Evolutionary conservation across 2,329 filamentous ascomycete species (phyloP).

Genomic region (Talaromyces atroroseus): DNA sequence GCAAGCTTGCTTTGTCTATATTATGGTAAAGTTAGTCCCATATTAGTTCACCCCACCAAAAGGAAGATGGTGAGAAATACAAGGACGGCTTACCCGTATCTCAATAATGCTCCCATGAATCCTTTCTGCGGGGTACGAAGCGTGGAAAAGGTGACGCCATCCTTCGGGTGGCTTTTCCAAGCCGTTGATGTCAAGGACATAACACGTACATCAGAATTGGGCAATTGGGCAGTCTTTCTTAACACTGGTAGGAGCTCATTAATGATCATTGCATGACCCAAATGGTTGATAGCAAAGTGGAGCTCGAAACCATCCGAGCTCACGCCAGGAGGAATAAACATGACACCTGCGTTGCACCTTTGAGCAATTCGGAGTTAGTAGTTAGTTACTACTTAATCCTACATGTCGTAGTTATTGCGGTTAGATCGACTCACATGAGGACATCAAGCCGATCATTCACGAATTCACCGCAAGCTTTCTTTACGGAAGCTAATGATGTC

Average conservation of each 20-base stretch:
- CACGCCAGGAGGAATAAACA: conserved; percentile 31
- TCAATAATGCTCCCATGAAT: conserved; percentile 6
- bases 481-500: conserved; percentile 38
- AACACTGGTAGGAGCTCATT: conserved; percentile 29
- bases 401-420: too few species aligned
- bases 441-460: conserved; percentile 26
- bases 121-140: conserved; percentile 7
- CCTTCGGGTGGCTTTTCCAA: conserved; percentile 19
- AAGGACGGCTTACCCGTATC: conserved; percentile 7
- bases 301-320: conserved; percentile 34
- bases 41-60: too few species aligned
- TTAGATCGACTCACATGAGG: conserved; percentile 23
- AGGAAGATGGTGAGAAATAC: background rate
- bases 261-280: conserved; percentile 35
- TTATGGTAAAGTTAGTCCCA: background rate
- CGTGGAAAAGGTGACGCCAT: conserved; percentile 7
- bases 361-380: background rate
- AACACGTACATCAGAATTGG: conserved; percentile 23
- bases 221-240: conserved; percentile 21
- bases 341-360: conserved; percentile 36
- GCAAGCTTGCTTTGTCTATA: conserved; percentile 46
- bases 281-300: conserved; percentile 36
- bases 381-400: background rate
- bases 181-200: conserved; percentile 25
- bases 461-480: conserved; percentile 32